Conservation (phyloP, 1,284 basidiomycete genomes). For the Schizophyllum commune region DNA sequence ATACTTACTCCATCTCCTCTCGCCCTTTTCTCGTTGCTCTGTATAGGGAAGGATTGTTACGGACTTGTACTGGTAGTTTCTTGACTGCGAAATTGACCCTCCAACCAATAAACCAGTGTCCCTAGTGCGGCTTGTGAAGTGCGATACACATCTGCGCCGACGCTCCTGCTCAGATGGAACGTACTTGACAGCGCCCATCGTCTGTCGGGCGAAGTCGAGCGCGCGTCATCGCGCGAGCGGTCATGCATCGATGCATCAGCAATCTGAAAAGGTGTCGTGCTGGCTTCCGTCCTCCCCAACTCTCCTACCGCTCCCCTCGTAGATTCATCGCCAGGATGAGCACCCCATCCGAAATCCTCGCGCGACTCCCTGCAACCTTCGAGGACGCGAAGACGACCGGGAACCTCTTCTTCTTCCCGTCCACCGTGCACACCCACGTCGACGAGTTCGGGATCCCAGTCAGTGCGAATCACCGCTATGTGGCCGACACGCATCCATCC, state of each 20-base stretch:
- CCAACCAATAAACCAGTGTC: no score
- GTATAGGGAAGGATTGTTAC: not conserved
- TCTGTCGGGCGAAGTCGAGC: no score
- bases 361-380: constrained; percentile 50
- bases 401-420: constrained; percentile 73
- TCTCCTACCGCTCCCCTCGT: not conserved
- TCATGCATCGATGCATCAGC: not conserved
- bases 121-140: no score
- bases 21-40: not conserved
- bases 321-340: constrained; percentile 16
- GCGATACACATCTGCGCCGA: no score
- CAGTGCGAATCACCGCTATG: constrained; percentile 22
- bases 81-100: no score
- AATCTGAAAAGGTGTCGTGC: not conserved
- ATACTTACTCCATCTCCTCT: not conserved
- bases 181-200: no score
- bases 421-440: constrained; percentile 48
- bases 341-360: constrained; percentile 46
- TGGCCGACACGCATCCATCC: not conserved
- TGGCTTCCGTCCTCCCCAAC: not conserved
- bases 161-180: no score
- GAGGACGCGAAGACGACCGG: constrained; percentile 55
- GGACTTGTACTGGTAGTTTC: not conserved
- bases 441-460: constrained; percentile 54
- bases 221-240: not conserved